Evolutionary conservation across 768 basidiomycete genomes (phyloP).

Genomic region (Nidula microcarpa): DNA sequence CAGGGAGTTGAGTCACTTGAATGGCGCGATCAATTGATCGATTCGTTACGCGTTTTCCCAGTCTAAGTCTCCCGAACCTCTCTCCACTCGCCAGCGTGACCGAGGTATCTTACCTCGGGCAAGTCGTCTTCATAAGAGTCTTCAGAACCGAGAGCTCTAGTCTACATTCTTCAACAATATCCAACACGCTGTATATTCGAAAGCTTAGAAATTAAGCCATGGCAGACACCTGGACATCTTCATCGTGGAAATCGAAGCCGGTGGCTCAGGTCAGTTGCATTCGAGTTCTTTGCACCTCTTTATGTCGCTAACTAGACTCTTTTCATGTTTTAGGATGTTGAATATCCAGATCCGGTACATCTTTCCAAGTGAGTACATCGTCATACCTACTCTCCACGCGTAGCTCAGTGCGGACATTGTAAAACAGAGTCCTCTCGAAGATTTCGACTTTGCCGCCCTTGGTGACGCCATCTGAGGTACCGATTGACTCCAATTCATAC

Average conservation of each 20-base stretch:
- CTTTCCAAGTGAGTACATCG: slow-evolving; percentile 45
- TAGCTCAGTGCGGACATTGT: not conserved
- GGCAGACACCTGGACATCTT: slow-evolving; percentile 56
- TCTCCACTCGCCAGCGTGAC: too few relatives aligned
- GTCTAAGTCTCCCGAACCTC: too few relatives aligned
- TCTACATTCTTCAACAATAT: too few relatives aligned
- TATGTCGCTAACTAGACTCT: not conserved
- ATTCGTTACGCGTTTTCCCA: too few relatives aligned
- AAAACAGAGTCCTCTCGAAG: slow-evolving; percentile 72
- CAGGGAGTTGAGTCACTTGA: too few relatives aligned
- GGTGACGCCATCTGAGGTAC: slow-evolving; percentile 89
- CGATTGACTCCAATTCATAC: slow-evolving; percentile 9
- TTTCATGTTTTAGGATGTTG: slow-evolving; percentile 48
- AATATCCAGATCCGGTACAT: slow-evolving; percentile 62
- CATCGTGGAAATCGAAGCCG: slow-evolving; percentile 76
- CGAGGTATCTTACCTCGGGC: too few relatives aligned
- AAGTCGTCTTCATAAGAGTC: too few relatives aligned
- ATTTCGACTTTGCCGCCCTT: slow-evolving; percentile 80
- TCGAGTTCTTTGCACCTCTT: not conserved
- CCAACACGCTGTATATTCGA: too few relatives aligned
- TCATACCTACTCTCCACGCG: too few relatives aligned
- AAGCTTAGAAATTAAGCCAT: not conserved
- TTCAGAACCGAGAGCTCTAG: too few relatives aligned
- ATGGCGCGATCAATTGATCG: too few relatives aligned
- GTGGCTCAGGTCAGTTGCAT: slow-evolving; percentile 59